Conservation (phyloP, 768 basidiomycete species). For the Rhodotorula paludigena region DNA sequence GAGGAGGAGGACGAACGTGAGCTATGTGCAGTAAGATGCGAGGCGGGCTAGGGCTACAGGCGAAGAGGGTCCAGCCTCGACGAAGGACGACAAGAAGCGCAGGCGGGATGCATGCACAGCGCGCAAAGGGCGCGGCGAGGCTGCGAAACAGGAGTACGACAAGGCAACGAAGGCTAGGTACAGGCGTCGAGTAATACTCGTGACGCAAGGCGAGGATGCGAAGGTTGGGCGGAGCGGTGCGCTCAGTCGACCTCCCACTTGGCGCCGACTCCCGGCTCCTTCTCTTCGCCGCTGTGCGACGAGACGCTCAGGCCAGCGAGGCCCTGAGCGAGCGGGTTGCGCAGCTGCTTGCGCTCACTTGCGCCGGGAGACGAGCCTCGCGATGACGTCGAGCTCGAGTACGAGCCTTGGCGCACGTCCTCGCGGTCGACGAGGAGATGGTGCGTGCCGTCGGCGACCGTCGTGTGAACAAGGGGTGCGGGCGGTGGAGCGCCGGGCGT, state of each 20-base stretch:
- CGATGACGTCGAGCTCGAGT: not conserved
- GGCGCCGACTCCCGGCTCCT: not conserved
- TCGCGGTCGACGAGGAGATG: not conserved
- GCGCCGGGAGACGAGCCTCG: not conserved
- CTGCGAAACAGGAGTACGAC: too few species aligned
- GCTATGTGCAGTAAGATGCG: too few species aligned
- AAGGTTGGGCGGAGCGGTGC: too few species aligned
- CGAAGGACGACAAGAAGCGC: too few species aligned
- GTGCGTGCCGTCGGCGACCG: not conserved
- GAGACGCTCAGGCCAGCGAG: not conserved
- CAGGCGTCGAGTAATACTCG: not conserved
- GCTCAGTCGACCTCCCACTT: conserved; percentile 8
- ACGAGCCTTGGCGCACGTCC: conserved; percentile 7
- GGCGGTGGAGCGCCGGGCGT: conserved; percentile 28
- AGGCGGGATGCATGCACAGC: too few species aligned
- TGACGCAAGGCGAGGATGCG: not conserved
- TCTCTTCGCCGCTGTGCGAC: not conserved
- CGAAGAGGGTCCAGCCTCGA: too few species aligned
- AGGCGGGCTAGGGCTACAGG: too few species aligned
- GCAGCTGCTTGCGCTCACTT: not conserved
- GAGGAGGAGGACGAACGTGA: too few species aligned
- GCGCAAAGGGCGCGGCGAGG: too few species aligned
- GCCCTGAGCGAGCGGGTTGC: not conserved
- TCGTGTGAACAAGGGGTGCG: not conserved
- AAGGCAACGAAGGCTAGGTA: not conserved